Base-by-base conservation (phyloP, 1,284 basidiomycete species). In the Ustilago nuda region DNA sequence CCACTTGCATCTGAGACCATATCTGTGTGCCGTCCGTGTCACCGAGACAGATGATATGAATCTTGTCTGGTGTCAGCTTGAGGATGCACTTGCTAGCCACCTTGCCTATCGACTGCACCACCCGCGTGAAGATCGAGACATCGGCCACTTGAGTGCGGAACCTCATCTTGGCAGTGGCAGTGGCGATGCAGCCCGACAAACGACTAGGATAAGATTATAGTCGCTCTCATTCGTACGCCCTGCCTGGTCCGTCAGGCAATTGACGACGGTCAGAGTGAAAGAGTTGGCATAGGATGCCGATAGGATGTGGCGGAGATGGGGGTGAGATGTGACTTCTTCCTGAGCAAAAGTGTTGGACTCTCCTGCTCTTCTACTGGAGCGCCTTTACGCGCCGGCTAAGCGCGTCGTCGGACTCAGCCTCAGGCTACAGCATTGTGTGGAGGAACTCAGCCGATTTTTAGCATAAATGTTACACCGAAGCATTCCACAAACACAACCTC, bases 21-120 rank as follows among this genome's bases (percentile, higher is more conserved):
- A 86, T 84, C 67, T 86, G 85, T 0, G 86, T 79, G 12, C 80
- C 76, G 13, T 79, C 78, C 0, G 74, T 76, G 19, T 82, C 81
- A 0, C 76, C 76, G n/a, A 75, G 61, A 59, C 84, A 84, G 69
- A 86, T 84, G 53, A 86, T 63, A 50, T 84, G 80, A 36, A 85
- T 78, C 50, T 75, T 63, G 59, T 85, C 83, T 1, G 65, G 66
- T 13, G 76, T 80, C 56, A 86, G 80, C 43, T 82, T 82, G 70
- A 86, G 69, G 35, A 83, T 85, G 61, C 85, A 84, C 17, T 72
- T 61, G 67, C 79, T 84, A 43, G 76, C 61, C 39, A 86, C 71
- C 53, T 82, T 81, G 56, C 81, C 80, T 33, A 85, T 78, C n/a
- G 83, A 81, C 55, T 81, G 73, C 36, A 83, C 72, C 15, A 84